Base-by-base conservation (phyloP, 345 rosid species). In the Bruguiera gymnorhiza region DNA sequence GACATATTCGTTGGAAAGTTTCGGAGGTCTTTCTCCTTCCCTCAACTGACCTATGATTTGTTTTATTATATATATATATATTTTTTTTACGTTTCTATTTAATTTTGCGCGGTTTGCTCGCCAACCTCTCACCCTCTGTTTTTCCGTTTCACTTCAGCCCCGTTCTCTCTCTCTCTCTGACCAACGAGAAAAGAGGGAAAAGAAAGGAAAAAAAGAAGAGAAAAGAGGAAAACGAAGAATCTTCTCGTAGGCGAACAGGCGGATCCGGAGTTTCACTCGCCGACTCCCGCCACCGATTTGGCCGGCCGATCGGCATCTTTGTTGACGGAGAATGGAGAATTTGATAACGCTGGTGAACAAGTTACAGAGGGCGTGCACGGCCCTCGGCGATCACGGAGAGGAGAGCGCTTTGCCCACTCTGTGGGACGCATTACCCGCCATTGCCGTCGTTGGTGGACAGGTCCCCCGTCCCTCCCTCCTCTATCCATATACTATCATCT, bases 381-480 rank as follows among this genome's bases (percentile, higher is more conserved):
- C 95, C 50, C 87, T 94, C 46, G 96, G 98, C 63, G 97, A 94
- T 83, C 93, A 94, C 64, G 98, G 98, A 29, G 97, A 94, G 18
- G 97, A 93, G 71, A 94, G 92, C 86, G 82, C 98, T 8, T 79
- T 94, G 72, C 98, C 97, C 18, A 94, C 98, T 72, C 93, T 94
- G 6, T 94, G 95, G 98, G 97, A 94, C 75, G 80, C 98, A 39
- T 85, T 94, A 70, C 98, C 97, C 8, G 75, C 98, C 75, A 94
- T 94, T 53, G 97, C 97, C 82, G 96, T 91, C 83, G 96, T 91
- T 32, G 97, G 97, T 37, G 97, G 96, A 78, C 98, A 94, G 93
- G 98, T 91, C 30, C n/a, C 16, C 23, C 19, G 5, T 10, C 24
- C 37, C 23, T 39, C 31, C 23, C 23, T 39, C 19, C 26, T 32